Conservation (phyloP, 108 stramenopile species). For the Mayamaea pseudoterrestris region DNA sequence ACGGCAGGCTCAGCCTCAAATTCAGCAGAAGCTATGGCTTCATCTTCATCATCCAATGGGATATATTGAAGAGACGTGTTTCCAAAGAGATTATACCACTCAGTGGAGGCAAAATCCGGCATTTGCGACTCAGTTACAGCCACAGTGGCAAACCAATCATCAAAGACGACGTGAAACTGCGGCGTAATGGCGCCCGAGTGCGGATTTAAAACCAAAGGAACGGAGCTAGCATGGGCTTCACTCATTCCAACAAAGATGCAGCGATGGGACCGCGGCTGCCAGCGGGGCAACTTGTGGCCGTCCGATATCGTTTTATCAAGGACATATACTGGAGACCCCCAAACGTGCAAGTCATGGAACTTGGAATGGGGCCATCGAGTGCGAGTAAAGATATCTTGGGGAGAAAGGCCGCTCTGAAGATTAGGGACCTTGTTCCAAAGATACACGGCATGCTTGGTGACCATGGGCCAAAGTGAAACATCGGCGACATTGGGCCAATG, state of each 20-base stretch:
- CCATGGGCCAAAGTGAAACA: slow-evolving; percentile 28
- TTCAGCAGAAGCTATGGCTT: not conserved
- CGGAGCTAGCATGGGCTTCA: slow-evolving; percentile 4
- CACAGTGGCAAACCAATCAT: slow-evolving; percentile 26
- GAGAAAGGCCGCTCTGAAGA: slow-evolving; percentile 1
- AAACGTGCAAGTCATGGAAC: slow-evolving; percentile 17
- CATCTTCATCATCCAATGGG: slow-evolving; percentile 1
- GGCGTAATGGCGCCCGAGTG: slow-evolving; percentile 13
- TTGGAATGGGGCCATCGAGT: slow-evolving; percentile 4
- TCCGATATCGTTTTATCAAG: slow-evolving; percentile 16
- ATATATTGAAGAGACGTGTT: slow-evolving; percentile 3
- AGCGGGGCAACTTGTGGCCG: slow-evolving; percentile 23
- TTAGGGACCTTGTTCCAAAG: slow-evolving; percentile 22
- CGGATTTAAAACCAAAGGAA: slow-evolving; percentile 4
- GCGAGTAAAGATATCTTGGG: slow-evolving; percentile 14
- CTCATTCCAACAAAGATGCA: slow-evolving; percentile 17
- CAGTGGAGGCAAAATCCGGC: slow-evolving; percentile 4
- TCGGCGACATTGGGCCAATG: slow-evolving; percentile 22
- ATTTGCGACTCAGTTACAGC: slow-evolving; percentile 7
- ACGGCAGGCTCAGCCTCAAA: not conserved
- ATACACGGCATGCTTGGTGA: slow-evolving; percentile 25
- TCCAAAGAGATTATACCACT: slow-evolving; percentile 15
- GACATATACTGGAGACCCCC: slow-evolving; percentile 24
- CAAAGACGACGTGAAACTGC: slow-evolving; percentile 31
- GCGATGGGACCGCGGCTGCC: slow-evolving; percentile 10